Percentiles rank a stretch among this genome's conserved stretches.
phyloP scores from a whole-genome alignment of 2,329 filamentous ascomycete genomes.

The Pseudogymnoascus sp. region DNA sequence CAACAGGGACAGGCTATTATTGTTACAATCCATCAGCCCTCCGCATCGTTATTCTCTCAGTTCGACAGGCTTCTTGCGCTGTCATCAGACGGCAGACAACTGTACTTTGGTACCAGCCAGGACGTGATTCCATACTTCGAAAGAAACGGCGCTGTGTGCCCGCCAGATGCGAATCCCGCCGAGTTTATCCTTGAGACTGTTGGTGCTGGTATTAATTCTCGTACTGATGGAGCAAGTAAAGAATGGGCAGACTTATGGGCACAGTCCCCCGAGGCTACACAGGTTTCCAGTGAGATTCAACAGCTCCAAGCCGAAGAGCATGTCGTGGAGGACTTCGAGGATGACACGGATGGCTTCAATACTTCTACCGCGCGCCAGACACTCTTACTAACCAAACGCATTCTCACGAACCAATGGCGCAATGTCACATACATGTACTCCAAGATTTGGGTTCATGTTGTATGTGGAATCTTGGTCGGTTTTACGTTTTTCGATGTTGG shows the following conservation, averaged over 20 bases:
- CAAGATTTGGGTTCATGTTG: constrained; percentile 62
- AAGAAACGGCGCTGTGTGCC: constrained; percentile 45
- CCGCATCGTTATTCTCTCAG: constrained; percentile 44
- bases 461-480: constrained; percentile 50
- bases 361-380: constrained; percentile 58
- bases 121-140: constrained; percentile 59
- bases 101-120: constrained; percentile 60
- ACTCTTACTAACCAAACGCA: constrained; percentile 58
- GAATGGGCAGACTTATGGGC: constrained; percentile 69
- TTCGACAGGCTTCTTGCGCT: constrained; percentile 59
- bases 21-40: constrained; percentile 50
- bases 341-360: constrained; percentile 48
- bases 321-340: no score
- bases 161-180: constrained; percentile 45
- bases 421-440: constrained; percentile 70
- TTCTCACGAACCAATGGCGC: constrained; percentile 68
- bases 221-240: constrained; percentile 30
- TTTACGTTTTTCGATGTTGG: constrained; percentile 57
- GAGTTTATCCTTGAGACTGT: constrained; percentile 29
- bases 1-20: constrained; percentile 46
- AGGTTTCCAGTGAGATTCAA: constrained; percentile 35
- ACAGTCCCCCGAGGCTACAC: constrained; percentile 51
- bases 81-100: constrained; percentile 56
- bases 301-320: no score
- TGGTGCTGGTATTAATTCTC: no score